Percentiles rank a stretch among this genome's conserved stretches.
phyloP scores from a whole-genome alignment of 2,329 filamentous ascomycete species.

The Fusarium sp. region DNA sequence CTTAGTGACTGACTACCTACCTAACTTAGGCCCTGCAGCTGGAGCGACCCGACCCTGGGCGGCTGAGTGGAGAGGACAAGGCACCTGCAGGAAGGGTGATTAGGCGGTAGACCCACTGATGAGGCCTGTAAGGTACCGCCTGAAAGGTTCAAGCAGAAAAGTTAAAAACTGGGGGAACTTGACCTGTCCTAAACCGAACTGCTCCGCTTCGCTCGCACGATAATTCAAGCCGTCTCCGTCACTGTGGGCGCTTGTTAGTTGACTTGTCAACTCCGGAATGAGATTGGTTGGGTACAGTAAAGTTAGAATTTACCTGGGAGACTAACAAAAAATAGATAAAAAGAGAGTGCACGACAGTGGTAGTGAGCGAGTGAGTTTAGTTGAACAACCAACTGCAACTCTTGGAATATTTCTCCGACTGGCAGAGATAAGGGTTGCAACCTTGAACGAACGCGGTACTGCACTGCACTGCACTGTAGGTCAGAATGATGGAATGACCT shows the following conservation, averaged over 20 bases:
- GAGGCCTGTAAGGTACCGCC: slow-evolving; percentile 39
- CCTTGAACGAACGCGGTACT: slow-evolving; percentile 1
- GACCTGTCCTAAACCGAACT: background rate
- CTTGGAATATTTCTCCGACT: slow-evolving; percentile 27
- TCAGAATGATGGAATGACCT: background rate
- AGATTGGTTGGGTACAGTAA: slow-evolving; percentile 1
- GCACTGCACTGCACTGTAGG: background rate
- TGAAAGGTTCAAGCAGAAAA: slow-evolving; percentile 29
- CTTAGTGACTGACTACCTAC: slow-evolving; percentile 4
- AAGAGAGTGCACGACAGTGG: slow-evolving; percentile 1
- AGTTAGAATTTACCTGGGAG: background rate
- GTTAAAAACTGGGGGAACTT: slow-evolving; percentile 17
- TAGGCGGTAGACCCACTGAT: slow-evolving; percentile 35
- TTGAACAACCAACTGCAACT: slow-evolving; percentile 7
- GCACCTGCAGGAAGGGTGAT: slow-evolving; percentile 7
- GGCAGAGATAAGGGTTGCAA: slow-evolving; percentile 17
- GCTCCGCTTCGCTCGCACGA: background rate
- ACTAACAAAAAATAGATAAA: background rate
- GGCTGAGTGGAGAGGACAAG: background rate
- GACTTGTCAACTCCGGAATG: slow-evolving; percentile 22
- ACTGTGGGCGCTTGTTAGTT: slow-evolving; percentile 12
- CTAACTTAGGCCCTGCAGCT: background rate
- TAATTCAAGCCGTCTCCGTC: slow-evolving; percentile 30
- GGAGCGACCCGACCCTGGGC: background rate
- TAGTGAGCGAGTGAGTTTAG: background rate